phyloP scores from a whole-genome alignment of 805 yeast genomes.

The Wickerhamomyces kurtzmanii region DNA sequence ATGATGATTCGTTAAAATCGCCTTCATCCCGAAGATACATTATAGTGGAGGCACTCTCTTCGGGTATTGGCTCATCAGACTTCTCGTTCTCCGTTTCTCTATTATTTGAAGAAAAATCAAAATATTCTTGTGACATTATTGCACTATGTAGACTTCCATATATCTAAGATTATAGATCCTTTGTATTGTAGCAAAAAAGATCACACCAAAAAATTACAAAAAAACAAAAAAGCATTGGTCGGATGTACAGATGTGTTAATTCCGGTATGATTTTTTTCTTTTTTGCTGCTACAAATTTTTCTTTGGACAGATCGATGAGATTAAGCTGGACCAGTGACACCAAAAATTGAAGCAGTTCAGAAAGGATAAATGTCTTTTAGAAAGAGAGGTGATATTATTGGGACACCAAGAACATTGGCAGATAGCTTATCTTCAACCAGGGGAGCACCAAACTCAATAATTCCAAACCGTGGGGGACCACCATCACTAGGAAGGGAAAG shows the following conservation, averaged over 20 bases:
- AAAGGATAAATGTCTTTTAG: conserved; percentile 41
- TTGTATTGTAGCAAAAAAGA: too few species aligned
- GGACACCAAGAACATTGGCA: conserved; percentile 5
- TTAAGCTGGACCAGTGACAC: background rate
- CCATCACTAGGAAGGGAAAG: conserved; percentile 1
- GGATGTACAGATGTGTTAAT: too few species aligned
- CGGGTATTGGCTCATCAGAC: too few species aligned
- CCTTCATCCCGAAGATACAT: conserved; percentile 16
- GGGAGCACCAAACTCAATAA: conserved; percentile 1
- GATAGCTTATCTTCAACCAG: conserved; percentile 2
- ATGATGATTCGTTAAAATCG: conserved; percentile 15
- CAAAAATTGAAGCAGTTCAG: background rate
- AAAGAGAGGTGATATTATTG: conserved; percentile 42
- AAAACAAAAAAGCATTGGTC: too few species aligned
- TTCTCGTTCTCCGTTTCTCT: too few species aligned
- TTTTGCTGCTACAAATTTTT: background rate
- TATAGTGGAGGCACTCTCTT: conserved; percentile 11
- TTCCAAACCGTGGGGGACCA: conserved; percentile 1
- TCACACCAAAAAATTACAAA: too few species aligned
- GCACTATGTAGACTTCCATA: too few species aligned
- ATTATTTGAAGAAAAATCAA: too few species aligned
- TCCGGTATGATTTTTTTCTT: background rate
- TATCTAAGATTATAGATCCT: too few species aligned
- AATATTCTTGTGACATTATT: too few species aligned
- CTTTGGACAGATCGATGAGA: conserved; percentile 1